phyloP scores from a whole-genome alignment of 2,329 filamentous ascomycete species.

The Diaporthe velutina region DNA sequence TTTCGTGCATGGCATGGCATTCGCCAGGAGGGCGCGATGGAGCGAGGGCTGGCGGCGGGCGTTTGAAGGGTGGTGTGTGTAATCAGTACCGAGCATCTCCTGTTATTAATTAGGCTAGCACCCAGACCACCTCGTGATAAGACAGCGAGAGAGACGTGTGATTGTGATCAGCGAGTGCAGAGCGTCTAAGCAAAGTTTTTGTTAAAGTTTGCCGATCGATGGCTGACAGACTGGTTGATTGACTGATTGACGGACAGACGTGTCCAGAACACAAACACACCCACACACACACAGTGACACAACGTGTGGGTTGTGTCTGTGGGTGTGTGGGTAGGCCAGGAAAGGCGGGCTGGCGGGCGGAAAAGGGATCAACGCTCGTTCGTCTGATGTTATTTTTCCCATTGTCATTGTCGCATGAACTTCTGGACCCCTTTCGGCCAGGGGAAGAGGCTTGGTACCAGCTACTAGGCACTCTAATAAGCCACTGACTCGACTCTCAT shows the following conservation, averaged over 20 bases:
- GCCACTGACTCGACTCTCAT: conserved; percentile 13
- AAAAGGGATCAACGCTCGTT: conserved; percentile 20
- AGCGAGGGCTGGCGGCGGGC: conserved; percentile 6
- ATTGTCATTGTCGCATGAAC: conserved; percentile 18
- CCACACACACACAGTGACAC: conserved; percentile 2
- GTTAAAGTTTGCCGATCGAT: conserved; percentile 29
- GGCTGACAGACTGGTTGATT: conserved; percentile 16
- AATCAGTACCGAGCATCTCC: conserved; percentile 4
- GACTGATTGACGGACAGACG: conserved; percentile 5
- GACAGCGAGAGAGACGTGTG: conserved; percentile 13
- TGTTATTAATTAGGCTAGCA: conserved; percentile 9
- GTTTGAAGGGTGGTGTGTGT: conserved; percentile 9
- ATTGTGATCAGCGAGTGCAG: conserved; percentile 36
- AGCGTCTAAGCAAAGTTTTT: conserved; percentile 32
- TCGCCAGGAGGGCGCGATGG: conserved; percentile 25
- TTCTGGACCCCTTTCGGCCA: neutral
- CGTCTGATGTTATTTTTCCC: conserved; percentile 17
- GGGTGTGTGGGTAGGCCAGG: neutral
- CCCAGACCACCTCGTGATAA: conserved; percentile 29
- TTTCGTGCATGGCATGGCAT: conserved; percentile 32
- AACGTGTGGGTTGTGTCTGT: neutral
- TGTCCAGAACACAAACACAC: conserved; percentile 1
- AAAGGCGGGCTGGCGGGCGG: neutral
- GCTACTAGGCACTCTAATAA: neutral
- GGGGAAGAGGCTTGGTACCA: conserved; percentile 16